Conservation (phyloP, 179 eudicot species). For the Beta macrorhiza region DNA sequence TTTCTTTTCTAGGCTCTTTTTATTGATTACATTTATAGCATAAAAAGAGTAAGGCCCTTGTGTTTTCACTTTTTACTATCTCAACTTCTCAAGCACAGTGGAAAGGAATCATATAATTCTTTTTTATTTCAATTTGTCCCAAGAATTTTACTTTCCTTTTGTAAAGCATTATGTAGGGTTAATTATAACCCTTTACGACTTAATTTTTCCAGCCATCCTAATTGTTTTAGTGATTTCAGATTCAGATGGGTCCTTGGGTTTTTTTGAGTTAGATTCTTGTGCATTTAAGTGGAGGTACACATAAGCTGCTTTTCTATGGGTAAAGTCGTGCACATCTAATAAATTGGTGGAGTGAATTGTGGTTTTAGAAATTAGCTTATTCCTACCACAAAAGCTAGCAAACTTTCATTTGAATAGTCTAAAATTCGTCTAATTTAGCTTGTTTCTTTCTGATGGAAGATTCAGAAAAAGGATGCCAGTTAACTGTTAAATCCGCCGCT, state of each 20-base stretch:
- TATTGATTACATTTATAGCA: background rate
- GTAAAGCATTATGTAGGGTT: constrained; percentile 28
- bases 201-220: background rate
- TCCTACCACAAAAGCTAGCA: background rate
- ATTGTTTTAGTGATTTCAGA: constrained; percentile 8
- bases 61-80: constrained; percentile 13
- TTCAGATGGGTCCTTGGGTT: constrained; percentile 1
- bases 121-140: background rate
- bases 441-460: no score
- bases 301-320: constrained; percentile 3
- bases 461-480: background rate
- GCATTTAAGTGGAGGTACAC: background rate
- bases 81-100: background rate
- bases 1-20: constrained; percentile 1
- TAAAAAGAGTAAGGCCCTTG: background rate
- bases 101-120: no score
- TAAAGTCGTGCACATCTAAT: background rate
- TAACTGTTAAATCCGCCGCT: background rate
- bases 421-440: no score
- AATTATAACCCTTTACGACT: constrained; percentile 32
- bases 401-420: no score
- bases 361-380: background rate
- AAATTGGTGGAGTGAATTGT: background rate
- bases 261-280: background rate
- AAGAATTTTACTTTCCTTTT: constrained; percentile 26